Conservation (phyloP, 148 eudicot genomes). For the Dianthus caryophyllus region DNA sequence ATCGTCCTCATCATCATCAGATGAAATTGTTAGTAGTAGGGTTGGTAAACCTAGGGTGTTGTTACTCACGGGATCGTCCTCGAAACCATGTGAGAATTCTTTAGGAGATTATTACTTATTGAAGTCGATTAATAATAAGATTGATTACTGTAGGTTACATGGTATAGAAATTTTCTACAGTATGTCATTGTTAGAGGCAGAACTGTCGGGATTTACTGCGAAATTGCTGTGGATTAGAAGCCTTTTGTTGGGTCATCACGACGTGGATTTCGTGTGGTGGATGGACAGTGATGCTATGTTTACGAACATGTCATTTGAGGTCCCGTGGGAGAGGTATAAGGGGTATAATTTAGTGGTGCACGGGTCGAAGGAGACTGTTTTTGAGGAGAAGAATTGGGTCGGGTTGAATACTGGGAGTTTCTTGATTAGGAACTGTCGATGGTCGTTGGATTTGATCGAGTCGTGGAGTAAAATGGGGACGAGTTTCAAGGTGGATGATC, state of each 20-base stretch:
- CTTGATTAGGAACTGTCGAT: constrained; percentile 54
- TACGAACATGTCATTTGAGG: constrained; percentile 52
- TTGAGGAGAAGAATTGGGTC: constrained; percentile 53
- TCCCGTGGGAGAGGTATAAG: constrained; percentile 57
- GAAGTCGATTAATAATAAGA: constrained; percentile 37
- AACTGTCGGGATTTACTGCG: constrained; percentile 32
- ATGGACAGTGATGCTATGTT: constrained; percentile 73
- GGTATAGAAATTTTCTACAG: constrained; percentile 28
- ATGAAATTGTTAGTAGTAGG: background rate
- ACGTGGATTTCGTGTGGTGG: constrained; percentile 47
- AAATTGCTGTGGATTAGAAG: constrained; percentile 28
- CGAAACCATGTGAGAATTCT: constrained; percentile 30
- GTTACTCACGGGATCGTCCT: constrained; percentile 31
- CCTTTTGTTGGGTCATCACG: constrained; percentile 21
- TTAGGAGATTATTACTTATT: constrained; percentile 36
- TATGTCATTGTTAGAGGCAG: constrained; percentile 35
- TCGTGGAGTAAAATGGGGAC: constrained; percentile 59
- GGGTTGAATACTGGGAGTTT: constrained; percentile 69
- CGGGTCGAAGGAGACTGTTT: constrained; percentile 50
- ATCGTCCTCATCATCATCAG: constrained; percentile 7
- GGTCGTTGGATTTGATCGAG: constrained; percentile 67
- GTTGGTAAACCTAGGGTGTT: constrained; percentile 26
- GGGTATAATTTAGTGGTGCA: constrained; percentile 48
- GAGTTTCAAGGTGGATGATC: constrained; percentile 57
- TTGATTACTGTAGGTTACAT: constrained; percentile 38